Evolutionary conservation across 495 filamentous ascomycete genomes (phyloP), one percentile per base, ranked within the genome.

Genomic region (Tuber magnatum): DNA sequence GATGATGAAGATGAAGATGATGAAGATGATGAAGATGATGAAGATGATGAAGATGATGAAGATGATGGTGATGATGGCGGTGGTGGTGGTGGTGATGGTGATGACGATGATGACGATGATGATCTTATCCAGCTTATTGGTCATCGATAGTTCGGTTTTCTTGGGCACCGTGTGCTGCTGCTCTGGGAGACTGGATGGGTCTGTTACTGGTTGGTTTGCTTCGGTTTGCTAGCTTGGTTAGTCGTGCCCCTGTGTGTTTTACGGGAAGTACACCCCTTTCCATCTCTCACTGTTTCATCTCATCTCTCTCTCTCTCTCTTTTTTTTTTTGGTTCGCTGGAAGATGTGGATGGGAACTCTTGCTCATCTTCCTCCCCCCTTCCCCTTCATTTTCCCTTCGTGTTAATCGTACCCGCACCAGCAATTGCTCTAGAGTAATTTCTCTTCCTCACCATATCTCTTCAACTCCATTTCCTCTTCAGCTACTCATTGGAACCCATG

Each of bases 81-180:
- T n/a, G n/a, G n/a, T n/a, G n/a, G n/a, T 42, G 84, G 84, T 0
- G 83, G 82, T 70, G 86, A 84, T 10, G 85, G 85, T 7, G 88
- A 88, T 5, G 84, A 85, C 2, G 86, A 86, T 10, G 88, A 87
- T 0, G 87, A 90, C 43, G 88, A 88, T 12, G 84, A 85, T 68
- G 88, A 92, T 78, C 84, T 86, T 70, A 90, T 92, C 78, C 88
- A 90, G 72, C 86, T 93, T 72, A 88, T 91, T 80, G 92, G 91
- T n/a, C 92, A 94, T 85, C 87, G 90, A 72, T 88, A 83, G 84
- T 68, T 12, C 51, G 65, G 69, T 73, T 79, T 35, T 35, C 28
- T 65, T 35, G 32, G 28, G 28, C 28, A 7, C 32, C 1, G 28
- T 65, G 28, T 35, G 12, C 56, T 16, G 24, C 48, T 61, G n/a